phyloP scores from a whole-genome alignment of 371 early-diverging fungal genomes.

The Mortierella sp. region DNA sequence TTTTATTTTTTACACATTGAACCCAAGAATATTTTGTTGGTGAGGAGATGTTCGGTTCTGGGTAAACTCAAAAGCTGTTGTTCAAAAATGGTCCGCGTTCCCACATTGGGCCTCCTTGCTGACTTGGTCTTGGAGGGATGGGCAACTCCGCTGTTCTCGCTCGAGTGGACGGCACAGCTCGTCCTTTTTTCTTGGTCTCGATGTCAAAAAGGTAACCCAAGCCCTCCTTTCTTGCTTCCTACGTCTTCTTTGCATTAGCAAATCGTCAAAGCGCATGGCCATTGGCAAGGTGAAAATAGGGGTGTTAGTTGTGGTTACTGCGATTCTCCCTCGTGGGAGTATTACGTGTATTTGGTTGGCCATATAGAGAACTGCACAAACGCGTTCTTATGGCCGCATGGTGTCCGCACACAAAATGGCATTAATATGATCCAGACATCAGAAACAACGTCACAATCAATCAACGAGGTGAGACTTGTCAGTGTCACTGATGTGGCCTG shows the following conservation, averaged over 20 bases:
- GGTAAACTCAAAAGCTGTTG: not conserved
- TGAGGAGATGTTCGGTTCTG: not conserved
- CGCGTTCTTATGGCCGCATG: not conserved
- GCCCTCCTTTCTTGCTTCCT: not conserved
- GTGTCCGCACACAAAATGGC: not conserved
- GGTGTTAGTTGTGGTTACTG: not conserved
- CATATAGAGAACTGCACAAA: not conserved
- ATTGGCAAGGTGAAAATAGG: not conserved
- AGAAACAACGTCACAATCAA: not conserved
- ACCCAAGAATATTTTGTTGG: not conserved
- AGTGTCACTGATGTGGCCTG: not conserved
- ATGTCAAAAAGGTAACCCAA: no score
- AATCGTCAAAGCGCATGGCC: not conserved
- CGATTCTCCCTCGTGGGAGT: not conserved
- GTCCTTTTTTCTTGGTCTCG: not conserved
- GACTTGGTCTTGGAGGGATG: not conserved
- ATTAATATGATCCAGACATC: not conserved
- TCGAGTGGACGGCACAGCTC: not conserved
- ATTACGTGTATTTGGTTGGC: not conserved
- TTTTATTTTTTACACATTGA: not conserved
- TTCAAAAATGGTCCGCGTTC: not conserved
- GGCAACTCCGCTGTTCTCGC: not conserved
- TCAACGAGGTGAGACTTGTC: no score
- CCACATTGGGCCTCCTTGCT: not conserved
- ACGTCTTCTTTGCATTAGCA: not conserved